Evolutionary conservation across 805 yeast genomes (phyloP).

Genomic region (Saccharomyces cerevisiae): DNA sequence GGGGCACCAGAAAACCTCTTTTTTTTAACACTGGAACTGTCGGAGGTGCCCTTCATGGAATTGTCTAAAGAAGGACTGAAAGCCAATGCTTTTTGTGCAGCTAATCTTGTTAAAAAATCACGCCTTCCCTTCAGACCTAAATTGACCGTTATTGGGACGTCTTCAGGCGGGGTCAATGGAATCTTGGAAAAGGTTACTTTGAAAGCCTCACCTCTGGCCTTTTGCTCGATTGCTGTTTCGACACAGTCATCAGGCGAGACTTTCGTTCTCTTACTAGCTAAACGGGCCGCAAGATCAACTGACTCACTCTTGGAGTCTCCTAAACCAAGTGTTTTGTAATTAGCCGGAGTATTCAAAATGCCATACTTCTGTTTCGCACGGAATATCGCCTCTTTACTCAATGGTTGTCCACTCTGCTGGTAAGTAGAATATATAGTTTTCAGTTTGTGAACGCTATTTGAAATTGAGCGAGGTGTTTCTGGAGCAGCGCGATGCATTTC

Average conservation of each 20-base stretch:
- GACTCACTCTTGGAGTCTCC: not conserved
- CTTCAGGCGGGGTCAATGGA: not conserved
- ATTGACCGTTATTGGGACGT: not conserved
- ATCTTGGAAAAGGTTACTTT: not conserved
- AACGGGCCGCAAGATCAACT: not conserved
- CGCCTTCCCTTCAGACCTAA: not conserved
- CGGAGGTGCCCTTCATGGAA: not conserved
- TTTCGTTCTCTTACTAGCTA: not conserved
- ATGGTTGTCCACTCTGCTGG: slow-evolving; percentile 59
- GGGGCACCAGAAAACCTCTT: not conserved
- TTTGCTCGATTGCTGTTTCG: not conserved
- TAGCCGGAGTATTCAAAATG: slow-evolving; percentile 45
- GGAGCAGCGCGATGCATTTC: not conserved
- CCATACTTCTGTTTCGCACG: slow-evolving; percentile 67
- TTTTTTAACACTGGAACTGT: not conserved
- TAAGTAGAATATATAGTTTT: slow-evolving; percentile 37
- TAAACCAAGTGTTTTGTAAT: slow-evolving; percentile 38
- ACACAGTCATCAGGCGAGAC: not conserved
- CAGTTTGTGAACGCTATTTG: not conserved
- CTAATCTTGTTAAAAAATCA: not conserved
- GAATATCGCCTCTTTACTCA: slow-evolving; percentile 67
- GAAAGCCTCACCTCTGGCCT: not conserved
- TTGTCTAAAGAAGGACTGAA: not conserved
- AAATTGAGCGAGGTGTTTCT: not conserved
- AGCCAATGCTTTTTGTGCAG: not conserved